Base-by-base conservation (phyloP, 257 asterid genomes). In the Forsythia suspensa region DNA sequence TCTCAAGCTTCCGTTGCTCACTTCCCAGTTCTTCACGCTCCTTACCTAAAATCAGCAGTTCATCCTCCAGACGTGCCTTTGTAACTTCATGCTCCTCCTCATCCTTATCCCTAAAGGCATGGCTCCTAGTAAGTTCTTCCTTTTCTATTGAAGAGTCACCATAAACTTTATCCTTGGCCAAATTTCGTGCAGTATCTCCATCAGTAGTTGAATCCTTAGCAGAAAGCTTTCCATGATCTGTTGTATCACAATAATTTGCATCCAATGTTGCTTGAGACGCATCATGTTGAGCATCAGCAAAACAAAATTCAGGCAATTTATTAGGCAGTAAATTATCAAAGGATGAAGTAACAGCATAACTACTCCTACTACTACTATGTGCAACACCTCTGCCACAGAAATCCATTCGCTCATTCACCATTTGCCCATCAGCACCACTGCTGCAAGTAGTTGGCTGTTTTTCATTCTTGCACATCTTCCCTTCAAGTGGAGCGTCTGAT, bases 1-100 rank as follows among this genome's bases (percentile, higher is more conserved):
- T 87, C 88, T 95, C 99, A 41, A 83, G 93, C 87, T 87, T 91
- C 81, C 89, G 85, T 84, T 92, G 94, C 91, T 93, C 90, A 82
- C 85, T 82, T 77, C 92, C 96, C 12, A 95, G 89, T 71, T 89
- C 90, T 75, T 83, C 90, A 73, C 89, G 91, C 82, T 93, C 96
- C 78, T 90, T 83, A 72, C 80, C 92, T 69, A 95, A 86, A 80
- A 82, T 75, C 78, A 74, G 57, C 82, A 95, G 81, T 86, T 92
- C 96, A 77, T 88, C 97, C 81, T 89, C 96, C 81, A 95, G 65
- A 80, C 75, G 79, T 73, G 85, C 91, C 80, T 88, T 85, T 74
- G 83, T 71, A 43, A 85, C 82, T 52, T 86, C 85, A 38, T 81
- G 87, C 68, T 85, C 90, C 73, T 82, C 81, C 81, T 80, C 78